These are phyloP conservation scores for Hyphodiscus sp. DNA, from an alignment of 2,329 filamentous ascomycete genomes.

Conservation along the genomic window DNA sequence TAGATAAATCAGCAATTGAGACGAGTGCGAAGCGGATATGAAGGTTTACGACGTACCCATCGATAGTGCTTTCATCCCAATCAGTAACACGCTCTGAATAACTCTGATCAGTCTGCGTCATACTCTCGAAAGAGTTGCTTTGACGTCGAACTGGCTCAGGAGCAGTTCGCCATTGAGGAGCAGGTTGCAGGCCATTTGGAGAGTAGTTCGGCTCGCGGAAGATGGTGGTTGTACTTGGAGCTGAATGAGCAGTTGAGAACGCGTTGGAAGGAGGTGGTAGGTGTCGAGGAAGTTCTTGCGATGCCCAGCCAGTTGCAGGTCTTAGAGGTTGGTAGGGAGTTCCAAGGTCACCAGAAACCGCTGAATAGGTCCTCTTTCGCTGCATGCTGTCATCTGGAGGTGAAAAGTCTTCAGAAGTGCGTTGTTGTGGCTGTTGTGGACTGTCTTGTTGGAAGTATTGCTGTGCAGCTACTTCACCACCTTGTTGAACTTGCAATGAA, in stretches of 20 bases:
- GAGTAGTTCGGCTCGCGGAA: constrained; percentile 27
- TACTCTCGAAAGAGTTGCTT: constrained; percentile 22
- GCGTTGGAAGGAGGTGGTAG: constrained; percentile 10
- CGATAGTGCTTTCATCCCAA: constrained; percentile 39
- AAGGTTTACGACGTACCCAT: constrained; percentile 29
- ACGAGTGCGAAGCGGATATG: neutral
- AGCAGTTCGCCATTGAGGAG: constrained; percentile 28
- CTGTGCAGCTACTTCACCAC: constrained; percentile 36
- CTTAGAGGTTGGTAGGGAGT: constrained; percentile 33
- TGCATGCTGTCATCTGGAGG: constrained; percentile 36
- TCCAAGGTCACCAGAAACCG: constrained; percentile 39
- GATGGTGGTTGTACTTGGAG: constrained; percentile 8
- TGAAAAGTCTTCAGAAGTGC: constrained; percentile 45
- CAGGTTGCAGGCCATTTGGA: constrained; percentile 25
- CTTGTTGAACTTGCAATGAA: constrained; percentile 48
- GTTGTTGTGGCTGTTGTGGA: constrained; percentile 33
- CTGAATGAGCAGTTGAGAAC: constrained; percentile 13
- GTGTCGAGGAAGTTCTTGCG: constrained; percentile 21
- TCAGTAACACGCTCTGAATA: constrained; percentile 30
- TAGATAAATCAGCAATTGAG: constrained; percentile 28
- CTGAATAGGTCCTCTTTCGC: constrained; percentile 42
- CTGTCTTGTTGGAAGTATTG: constrained; percentile 35
- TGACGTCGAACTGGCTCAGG: constrained; percentile 22
- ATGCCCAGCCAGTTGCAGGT: constrained; percentile 17
- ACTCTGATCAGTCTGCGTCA: constrained; percentile 20